phyloP scores from a whole-genome alignment of 768 basidiomycete species.

The Lactarius sanguifluus region DNA sequence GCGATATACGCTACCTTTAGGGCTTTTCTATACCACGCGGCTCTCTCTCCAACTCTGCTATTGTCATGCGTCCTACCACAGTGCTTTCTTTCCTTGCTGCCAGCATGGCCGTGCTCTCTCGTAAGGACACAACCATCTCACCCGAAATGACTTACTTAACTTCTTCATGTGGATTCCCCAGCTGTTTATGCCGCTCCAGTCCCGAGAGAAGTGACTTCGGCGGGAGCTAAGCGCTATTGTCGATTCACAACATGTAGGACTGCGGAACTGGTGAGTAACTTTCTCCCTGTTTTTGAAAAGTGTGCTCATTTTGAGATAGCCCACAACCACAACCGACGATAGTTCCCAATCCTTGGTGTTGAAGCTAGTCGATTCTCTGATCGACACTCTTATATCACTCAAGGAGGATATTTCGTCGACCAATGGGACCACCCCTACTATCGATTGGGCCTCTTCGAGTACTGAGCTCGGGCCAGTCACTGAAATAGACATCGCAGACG shows the following conservation, averaged over 20 bases:
- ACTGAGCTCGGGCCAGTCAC: neutral
- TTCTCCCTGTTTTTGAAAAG: neutral
- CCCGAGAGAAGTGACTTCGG: neutral
- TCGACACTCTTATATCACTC: neutral
- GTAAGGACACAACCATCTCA: neutral
- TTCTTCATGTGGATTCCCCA: neutral
- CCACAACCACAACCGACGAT: neutral
- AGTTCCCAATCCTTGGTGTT: neutral
- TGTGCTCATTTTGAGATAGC: conserved; percentile 2
- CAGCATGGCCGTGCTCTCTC: conserved; percentile 1
- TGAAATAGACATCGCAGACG: neutral
- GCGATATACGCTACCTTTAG: no score
- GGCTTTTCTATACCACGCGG: neutral
- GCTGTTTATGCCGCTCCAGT: conserved; percentile 11
- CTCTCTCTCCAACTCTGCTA: neutral
- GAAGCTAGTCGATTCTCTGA: neutral
- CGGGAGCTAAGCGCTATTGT: neutral
- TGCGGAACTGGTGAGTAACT: neutral
- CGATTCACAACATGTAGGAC: neutral
- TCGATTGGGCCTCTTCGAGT: neutral
- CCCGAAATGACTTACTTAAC: neutral
- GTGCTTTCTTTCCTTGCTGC: conserved; percentile 4
- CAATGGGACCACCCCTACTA: neutral
- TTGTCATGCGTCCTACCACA: conserved; percentile 2
- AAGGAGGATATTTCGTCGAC: accelerated